Evolutionary conservation across 768 basidiomycete species (phyloP).

Genomic region (Pisolithus marmoratus): DNA sequence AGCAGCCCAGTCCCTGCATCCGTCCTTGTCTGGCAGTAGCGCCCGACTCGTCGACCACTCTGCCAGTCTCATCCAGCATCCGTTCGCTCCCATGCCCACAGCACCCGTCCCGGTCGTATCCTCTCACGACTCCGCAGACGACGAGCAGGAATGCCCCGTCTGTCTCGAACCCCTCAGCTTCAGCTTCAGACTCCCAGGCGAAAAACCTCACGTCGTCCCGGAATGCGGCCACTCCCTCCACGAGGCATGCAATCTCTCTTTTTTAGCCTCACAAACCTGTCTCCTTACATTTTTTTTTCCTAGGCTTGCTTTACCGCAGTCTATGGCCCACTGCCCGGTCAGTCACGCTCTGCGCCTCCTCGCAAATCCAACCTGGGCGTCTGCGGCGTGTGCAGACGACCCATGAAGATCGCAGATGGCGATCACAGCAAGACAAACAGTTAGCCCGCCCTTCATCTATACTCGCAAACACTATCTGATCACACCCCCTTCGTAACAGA

Average conservation of each 20-base stretch:
- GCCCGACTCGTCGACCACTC: conserved; percentile 35
- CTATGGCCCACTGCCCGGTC: conserved; percentile 78
- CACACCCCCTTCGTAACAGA: conserved; percentile 47
- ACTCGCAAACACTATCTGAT: conserved; percentile 4
- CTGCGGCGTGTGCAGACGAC: conserved; percentile 93
- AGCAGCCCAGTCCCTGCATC: conserved; percentile 36
- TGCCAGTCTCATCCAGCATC: conserved; percentile 31
- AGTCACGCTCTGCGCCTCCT: conserved; percentile 48
- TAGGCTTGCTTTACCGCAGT: conserved; percentile 96
- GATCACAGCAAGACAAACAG: conserved; percentile 84
- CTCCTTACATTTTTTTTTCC: not conserved
- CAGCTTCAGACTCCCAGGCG: conserved; percentile 88
- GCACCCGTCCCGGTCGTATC: conserved; percentile 73
- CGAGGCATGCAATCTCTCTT: conserved; percentile 47
- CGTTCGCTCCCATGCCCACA: conserved; percentile 55
- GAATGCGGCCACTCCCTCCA: conserved; percentile 98
- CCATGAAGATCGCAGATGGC: conserved; percentile 93
- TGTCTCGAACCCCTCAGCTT: conserved; percentile 94
- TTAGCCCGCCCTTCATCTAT: conserved; percentile 34
- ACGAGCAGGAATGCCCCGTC: conserved; percentile 92
- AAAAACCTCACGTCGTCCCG: conserved; percentile 96
- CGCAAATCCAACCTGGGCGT: conserved; percentile 83
- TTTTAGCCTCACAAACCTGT: not conserved
- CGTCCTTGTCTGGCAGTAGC: conserved; percentile 37
- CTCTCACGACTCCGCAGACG: conserved; percentile 53